Evolutionary conservation across 805 yeast genomes (phyloP).

Genomic region (Yarrowia bubula): DNA sequence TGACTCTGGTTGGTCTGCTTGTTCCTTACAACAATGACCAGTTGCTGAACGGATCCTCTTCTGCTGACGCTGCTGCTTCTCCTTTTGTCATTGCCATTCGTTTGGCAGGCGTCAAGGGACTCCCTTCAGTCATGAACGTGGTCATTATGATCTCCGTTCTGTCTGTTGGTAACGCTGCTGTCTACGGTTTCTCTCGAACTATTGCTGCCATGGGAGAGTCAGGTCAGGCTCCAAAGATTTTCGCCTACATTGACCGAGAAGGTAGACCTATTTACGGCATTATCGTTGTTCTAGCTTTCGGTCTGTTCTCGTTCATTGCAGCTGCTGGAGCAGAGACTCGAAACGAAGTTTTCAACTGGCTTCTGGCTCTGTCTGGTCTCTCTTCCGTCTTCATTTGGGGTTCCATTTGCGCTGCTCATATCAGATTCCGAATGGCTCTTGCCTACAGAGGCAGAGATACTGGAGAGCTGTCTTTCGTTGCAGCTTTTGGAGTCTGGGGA

Average conservation of each 20-base stretch:
- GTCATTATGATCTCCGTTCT: constrained; percentile 65
- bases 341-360: constrained; percentile 62
- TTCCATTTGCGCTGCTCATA: constrained; percentile 61
- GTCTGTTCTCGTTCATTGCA: constrained; percentile 54
- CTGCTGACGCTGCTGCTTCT: constrained; percentile 59
- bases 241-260: constrained; percentile 62
- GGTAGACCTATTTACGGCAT: constrained; percentile 74
- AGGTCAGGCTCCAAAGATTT: constrained; percentile 57
- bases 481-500: constrained; percentile 60
- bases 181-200: constrained; percentile 66
- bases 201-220: constrained; percentile 63
- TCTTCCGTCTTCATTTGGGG: constrained; percentile 76
- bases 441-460: constrained; percentile 55
- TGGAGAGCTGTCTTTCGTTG: constrained; percentile 55
- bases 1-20: constrained; percentile 57
- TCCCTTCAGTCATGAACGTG: constrained; percentile 69
- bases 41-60: constrained; percentile 57
- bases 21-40: constrained; percentile 57
- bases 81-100: constrained; percentile 68
- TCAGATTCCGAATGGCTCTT: constrained; percentile 57
- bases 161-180: constrained; percentile 69
- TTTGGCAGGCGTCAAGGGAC: constrained; percentile 60
- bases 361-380: constrained; percentile 69
- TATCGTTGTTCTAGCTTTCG: constrained; percentile 44
- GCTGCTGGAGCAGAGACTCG: constrained; percentile 50